Conservation (phyloP, 345 rosid species). For the Citrus medica region DNA sequence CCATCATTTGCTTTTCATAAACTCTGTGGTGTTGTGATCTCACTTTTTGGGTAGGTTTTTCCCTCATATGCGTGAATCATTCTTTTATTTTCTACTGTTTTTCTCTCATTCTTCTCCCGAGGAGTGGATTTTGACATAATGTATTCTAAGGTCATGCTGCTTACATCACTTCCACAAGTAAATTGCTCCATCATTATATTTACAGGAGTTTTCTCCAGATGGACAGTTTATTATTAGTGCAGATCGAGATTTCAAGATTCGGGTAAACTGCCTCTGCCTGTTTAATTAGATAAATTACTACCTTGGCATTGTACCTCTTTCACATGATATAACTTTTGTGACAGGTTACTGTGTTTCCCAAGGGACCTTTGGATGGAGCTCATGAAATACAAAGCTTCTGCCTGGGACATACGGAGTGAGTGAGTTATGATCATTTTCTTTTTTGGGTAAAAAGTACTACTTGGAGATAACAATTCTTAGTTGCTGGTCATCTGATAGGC, state of each 20-base stretch:
- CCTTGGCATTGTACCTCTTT: slow-evolving; percentile 8
- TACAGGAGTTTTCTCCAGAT: slow-evolving; percentile 86
- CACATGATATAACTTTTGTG: slow-evolving; percentile 14
- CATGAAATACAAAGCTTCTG: slow-evolving; percentile 95
- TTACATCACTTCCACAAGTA: neutral
- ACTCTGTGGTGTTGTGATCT: neutral
- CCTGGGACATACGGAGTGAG: slow-evolving; percentile 97
- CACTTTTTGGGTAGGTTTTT: neutral
- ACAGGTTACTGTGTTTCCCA: slow-evolving; percentile 81
- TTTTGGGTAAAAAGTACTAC: neutral
- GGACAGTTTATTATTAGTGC: slow-evolving; percentile 74
- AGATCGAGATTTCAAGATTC: slow-evolving; percentile 89
- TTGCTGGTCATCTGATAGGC: neutral
- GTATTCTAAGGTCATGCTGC: neutral
- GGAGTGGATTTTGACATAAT: neutral
- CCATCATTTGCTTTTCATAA: neutral
- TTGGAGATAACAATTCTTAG: neutral
- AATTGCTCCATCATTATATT: slow-evolving; percentile 11
- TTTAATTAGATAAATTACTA: slow-evolving; percentile 4
- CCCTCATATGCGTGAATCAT: neutral
- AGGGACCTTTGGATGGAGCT: slow-evolving; percentile 81
- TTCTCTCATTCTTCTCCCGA: neutral
- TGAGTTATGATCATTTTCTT: slow-evolving; percentile 26
- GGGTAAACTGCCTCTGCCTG: slow-evolving; percentile 43
- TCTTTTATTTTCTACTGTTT: neutral